These are phyloP conservation scores for Babjeviella inositovora DNA, from an alignment of 805 yeast genomes.

Conservation along the genomic window DNA sequence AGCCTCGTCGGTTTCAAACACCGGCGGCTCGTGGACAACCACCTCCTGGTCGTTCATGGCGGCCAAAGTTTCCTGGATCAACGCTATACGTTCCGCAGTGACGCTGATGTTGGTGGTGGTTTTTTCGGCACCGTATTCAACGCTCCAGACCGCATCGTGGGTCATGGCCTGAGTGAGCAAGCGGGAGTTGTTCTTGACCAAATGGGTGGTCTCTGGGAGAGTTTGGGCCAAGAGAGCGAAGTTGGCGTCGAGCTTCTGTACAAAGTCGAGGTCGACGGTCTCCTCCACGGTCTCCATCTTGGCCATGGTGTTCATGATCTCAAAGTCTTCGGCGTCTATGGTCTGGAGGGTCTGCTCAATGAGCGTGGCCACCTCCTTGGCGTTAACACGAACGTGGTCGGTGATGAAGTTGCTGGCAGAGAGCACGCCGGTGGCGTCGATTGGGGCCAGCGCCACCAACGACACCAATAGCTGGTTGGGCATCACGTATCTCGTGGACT, in stretches of 20 bases:
- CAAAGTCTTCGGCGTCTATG: conserved; percentile 18
- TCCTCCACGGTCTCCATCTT: conserved; percentile 1
- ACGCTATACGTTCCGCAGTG: too few relatives aligned
- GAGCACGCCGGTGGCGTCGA: conserved; percentile 36
- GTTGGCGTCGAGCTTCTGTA: too few relatives aligned
- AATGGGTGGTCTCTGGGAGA: too few relatives aligned
- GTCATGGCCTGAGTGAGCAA: too few relatives aligned
- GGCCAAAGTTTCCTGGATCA: conserved; percentile 3
- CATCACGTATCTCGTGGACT: conserved; percentile 72
- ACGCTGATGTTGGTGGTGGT: too few relatives aligned
- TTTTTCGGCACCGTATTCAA: too few relatives aligned
- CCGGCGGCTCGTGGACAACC: conserved; percentile 3
- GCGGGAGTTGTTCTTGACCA: too few relatives aligned
- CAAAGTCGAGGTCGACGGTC: too few relatives aligned
- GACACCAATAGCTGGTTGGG: conserved; percentile 62
- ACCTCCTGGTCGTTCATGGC: conserved; percentile 2
- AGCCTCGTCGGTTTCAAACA: conserved; percentile 1
- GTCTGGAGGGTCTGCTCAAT: conserved; percentile 23
- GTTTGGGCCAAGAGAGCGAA: too few relatives aligned
- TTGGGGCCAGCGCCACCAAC: conserved; percentile 42
- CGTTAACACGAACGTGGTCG: conserved; percentile 39
- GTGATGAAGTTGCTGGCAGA: conserved; percentile 26
- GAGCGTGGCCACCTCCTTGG: conserved; percentile 40
- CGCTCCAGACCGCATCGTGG: too few relatives aligned
- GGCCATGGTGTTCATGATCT: conserved; percentile 13